Conservation (phyloP, 2,329 filamentous ascomycete genomes). For the Fusarium cyanostomum region DNA sequence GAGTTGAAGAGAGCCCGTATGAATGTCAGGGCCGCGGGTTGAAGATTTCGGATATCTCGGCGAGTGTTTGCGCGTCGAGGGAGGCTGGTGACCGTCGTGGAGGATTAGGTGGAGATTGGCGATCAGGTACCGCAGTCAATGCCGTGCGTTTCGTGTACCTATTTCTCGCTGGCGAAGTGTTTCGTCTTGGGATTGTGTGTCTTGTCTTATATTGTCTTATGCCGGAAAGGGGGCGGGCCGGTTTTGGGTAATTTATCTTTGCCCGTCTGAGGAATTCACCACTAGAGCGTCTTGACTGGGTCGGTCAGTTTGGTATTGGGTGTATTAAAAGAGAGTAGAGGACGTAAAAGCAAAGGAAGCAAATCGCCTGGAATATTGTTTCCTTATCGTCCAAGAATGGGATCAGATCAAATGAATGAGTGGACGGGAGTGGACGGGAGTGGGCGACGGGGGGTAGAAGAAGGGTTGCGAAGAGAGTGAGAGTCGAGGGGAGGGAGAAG, state of each 20-base stretch:
- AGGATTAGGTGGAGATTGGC: conserved; percentile 31
- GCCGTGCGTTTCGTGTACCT: conserved; percentile 25
- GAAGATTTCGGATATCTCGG: conserved; percentile 20
- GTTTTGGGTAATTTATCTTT: neutral
- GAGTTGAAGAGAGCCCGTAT: conserved; percentile 2
- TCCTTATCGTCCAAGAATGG: conserved; percentile 42
- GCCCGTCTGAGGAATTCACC: neutral
- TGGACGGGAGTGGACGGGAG: conserved; percentile 32
- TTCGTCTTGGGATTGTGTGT: conserved; percentile 25
- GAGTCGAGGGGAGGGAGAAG: conserved; percentile 26
- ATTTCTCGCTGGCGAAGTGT: conserved; percentile 11
- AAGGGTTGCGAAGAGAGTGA: conserved; percentile 27
- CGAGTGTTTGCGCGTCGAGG: conserved; percentile 27
- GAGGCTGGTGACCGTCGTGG: conserved; percentile 21
- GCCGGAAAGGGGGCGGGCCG: conserved; percentile 29
- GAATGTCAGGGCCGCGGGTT: neutral
- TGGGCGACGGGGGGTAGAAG: conserved; percentile 41
- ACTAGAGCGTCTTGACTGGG: neutral
- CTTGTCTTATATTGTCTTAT: conserved; percentile 23
- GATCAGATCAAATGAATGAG: conserved; percentile 39
- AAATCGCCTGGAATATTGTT: conserved; percentile 41
- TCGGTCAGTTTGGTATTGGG: conserved; percentile 5
- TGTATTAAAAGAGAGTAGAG: conserved; percentile 40
- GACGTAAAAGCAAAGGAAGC: conserved; percentile 34
- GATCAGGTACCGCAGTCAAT: conserved; percentile 36